These are phyloP conservation scores for Przewalskia tangutica DNA, from an alignment of 257 asterid species.

Conservation along the genomic window DNA sequence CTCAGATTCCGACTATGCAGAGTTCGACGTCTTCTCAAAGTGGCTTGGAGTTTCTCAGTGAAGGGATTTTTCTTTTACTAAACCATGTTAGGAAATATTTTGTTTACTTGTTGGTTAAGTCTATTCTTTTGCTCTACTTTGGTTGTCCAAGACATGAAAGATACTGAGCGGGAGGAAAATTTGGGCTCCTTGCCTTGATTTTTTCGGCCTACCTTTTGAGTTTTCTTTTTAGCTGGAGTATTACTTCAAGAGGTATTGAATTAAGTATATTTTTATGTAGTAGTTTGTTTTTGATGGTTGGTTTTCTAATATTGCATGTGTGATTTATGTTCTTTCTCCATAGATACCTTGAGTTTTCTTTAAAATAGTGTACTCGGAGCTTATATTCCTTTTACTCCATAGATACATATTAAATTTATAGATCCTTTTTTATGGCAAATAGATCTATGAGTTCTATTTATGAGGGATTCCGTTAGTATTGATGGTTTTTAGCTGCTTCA, in stretches of 20 bases:
- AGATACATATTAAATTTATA: not conserved
- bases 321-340: not conserved
- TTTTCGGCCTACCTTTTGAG: constrained; percentile 5
- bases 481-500: not conserved
- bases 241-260: not conserved
- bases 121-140: not conserved
- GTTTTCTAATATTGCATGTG: not conserved
- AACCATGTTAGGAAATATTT: not conserved
- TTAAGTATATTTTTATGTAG: not conserved
- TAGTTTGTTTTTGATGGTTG: not conserved
- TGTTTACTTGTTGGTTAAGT: not conserved
- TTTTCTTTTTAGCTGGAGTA: not conserved
- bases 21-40: constrained; percentile 76
- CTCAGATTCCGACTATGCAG: constrained; percentile 72
- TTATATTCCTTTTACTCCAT: not conserved
- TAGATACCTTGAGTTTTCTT: no score
- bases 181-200: not conserved
- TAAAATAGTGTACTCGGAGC: not conserved
- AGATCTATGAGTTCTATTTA: not conserved
- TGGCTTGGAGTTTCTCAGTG: constrained; percentile 82
- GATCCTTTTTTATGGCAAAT: not conserved
- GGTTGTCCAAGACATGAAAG: not conserved
- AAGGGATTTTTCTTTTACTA: constrained; percentile 1
- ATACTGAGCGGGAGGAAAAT: not conserved
- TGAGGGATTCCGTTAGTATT: not conserved